Percentiles rank a stretch among this genome's conserved stretches.
Conservation (phyloP, 345 rosid genomes). For the Psidium friedrichsthalianum region DNA sequence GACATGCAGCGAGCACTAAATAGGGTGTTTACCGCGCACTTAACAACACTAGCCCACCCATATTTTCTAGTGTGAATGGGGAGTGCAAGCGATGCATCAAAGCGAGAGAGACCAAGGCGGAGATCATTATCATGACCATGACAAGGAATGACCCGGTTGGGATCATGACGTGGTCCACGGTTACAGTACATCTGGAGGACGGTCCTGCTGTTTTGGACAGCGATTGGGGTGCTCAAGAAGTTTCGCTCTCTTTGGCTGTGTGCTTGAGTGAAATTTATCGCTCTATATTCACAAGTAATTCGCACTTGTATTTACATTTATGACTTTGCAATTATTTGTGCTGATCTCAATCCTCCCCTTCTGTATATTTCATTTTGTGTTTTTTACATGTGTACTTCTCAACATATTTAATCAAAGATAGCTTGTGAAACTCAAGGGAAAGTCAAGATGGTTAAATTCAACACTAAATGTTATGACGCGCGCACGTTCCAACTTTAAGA, state of each 20-base stretch:
- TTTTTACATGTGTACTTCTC: not conserved
- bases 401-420: not conserved
- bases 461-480: not conserved
- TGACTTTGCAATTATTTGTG: not conserved
- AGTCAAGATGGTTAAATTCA: not conserved
- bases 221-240: slow-evolving; percentile 26
- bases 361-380: not conserved
- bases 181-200: slow-evolving; percentile 24
- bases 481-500: not conserved
- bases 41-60: no score
- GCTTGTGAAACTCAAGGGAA: not conserved
- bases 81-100: slow-evolving; percentile 22
- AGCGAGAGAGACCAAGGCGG: slow-evolving; percentile 22
- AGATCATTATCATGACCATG: slow-evolving; percentile 8
- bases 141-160: slow-evolving; percentile 30
- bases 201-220: slow-evolving; percentile 16
- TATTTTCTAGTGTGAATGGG: not conserved
- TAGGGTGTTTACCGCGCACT: no score
- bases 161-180: slow-evolving; percentile 27
- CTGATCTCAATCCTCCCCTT: not conserved
- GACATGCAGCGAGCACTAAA: no score
- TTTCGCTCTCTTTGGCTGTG: not conserved
- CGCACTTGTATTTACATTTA: not conserved
- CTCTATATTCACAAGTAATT: not conserved
- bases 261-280: not conserved